Percentiles rank a stretch among this genome's conserved stretches.
phyloP scores from a whole-genome alignment of 805 yeast species.

The Scheffersomyces lignosus region DNA sequence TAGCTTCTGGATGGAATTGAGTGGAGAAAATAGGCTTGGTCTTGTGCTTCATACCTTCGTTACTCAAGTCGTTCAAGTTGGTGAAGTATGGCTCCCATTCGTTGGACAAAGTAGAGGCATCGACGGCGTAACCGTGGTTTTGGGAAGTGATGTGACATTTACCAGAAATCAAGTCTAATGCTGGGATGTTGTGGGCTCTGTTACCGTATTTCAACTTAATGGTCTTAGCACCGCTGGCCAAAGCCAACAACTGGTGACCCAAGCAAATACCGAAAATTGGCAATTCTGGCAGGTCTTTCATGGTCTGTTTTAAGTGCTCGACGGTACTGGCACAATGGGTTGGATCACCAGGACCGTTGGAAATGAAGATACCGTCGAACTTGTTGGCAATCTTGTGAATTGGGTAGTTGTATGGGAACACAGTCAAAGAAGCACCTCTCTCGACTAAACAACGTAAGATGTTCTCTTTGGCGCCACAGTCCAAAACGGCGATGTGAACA shows the following conservation, averaged over 20 bases:
- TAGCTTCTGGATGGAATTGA: conserved; percentile 99
- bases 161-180: conserved; percentile 85
- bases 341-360: conserved; percentile 98
- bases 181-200: conserved; percentile 98
- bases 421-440: conserved; percentile 95
- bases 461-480: conserved; percentile 98
- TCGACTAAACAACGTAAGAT: conserved; percentile 89
- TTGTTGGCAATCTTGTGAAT: conserved; percentile 85
- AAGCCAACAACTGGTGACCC: conserved; percentile 95
- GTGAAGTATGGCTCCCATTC: conserved; percentile 84
- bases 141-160: conserved; percentile 97
- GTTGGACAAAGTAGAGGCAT: conserved; percentile 66
- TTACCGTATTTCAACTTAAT: conserved; percentile 94
- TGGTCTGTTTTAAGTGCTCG: conserved; percentile 65
- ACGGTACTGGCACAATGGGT: conserved; percentile 84
- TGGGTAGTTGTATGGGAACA: conserved; percentile 94
- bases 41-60: conserved; percentile 95
- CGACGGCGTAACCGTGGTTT: conserved; percentile 98
- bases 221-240: conserved; percentile 93
- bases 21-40: conserved; percentile 90
- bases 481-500: conserved; percentile 85
- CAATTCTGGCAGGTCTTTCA: conserved; percentile 60
- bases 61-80: conserved; percentile 91
- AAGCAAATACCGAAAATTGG: conserved; percentile 98
- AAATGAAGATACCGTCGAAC: conserved; percentile 92